Conservation (phyloP, 345 rosid species). For the rapeseed (Brassica napus) region DNA sequence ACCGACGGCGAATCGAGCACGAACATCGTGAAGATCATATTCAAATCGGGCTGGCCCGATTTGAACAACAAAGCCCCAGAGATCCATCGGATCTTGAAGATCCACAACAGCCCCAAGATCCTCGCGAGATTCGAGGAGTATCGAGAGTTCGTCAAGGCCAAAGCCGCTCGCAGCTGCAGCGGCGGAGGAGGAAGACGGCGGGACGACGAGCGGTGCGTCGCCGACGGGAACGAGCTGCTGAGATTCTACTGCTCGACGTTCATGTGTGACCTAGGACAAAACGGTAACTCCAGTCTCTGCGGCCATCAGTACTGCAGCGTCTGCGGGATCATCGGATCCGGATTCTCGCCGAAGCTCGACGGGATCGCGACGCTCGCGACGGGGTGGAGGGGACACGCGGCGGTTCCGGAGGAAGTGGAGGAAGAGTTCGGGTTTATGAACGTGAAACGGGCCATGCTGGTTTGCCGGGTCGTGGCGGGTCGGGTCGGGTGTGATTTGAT, state of each 20-base stretch:
- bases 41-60: slow-evolving; percentile 79
- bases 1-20: slow-evolving; percentile 76
- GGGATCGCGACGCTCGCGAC: slow-evolving; percentile 77
- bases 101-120: slow-evolving; percentile 76
- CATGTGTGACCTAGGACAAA: slow-evolving; percentile 68
- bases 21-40: slow-evolving; percentile 82
- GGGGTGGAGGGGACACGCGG: slow-evolving; percentile 85
- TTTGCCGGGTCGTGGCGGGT: slow-evolving; percentile 73
- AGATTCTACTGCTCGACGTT: slow-evolving; percentile 89
- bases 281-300: slow-evolving; percentile 58
- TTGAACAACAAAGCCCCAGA: slow-evolving; percentile 37
- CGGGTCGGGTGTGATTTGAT: slow-evolving; percentile 69
- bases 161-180: slow-evolving; percentile 51
- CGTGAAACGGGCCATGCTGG: slow-evolving; percentile 87
- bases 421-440: slow-evolving; percentile 93
- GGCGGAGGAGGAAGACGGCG: slow-evolving; percentile 38
- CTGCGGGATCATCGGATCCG: slow-evolving; percentile 76
- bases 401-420: slow-evolving; percentile 74
- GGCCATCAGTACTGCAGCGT: slow-evolving; percentile 78
- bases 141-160: slow-evolving; percentile 76
- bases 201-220: slow-evolving; percentile 86
- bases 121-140: slow-evolving; percentile 84
- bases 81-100: slow-evolving; percentile 72
- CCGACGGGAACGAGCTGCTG: slow-evolving; percentile 95
- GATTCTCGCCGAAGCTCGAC: slow-evolving; percentile 89